phyloP scores from a whole-genome alignment of 2,329 filamentous ascomycete species.

The Aureobasidium melanogenum region DNA sequence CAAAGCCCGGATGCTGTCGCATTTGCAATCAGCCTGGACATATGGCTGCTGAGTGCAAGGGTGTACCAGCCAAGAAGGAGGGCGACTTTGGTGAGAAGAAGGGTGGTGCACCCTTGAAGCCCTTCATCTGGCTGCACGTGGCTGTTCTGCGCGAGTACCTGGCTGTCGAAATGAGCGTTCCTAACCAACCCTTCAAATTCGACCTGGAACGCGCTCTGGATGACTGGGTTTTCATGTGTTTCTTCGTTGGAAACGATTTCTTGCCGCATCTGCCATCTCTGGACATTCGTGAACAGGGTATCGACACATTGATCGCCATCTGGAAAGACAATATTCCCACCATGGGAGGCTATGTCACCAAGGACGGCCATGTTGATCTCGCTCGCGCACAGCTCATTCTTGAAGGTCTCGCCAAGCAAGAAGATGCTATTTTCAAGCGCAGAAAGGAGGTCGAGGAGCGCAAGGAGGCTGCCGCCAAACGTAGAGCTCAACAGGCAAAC shows the following conservation, averaged over 20 bases:
- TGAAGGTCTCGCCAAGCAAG: conserved; percentile 79
- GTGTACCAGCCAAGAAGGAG: conserved; percentile 66
- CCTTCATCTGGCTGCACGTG: conserved; percentile 97
- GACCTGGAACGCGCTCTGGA: conserved; percentile 91
- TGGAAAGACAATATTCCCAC: conserved; percentile 86
- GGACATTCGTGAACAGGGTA: conserved; percentile 94
- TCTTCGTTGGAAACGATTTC: conserved; percentile 98
- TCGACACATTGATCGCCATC: conserved; percentile 91
- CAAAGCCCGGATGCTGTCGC: conserved; percentile 71
- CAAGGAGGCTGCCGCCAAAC: conserved; percentile 69
- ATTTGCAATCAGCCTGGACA: conserved; percentile 91
- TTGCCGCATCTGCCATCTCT: conserved; percentile 93
- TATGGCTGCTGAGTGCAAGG: conserved; percentile 75
- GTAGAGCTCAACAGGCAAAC: conserved; percentile 52
- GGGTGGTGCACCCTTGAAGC: conserved; percentile 62
- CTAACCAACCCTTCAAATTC: conserved; percentile 75
- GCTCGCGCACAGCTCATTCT: conserved; percentile 80
- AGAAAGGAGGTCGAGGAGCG: conserved; percentile 80
- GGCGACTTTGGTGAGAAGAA: conserved; percentile 71
- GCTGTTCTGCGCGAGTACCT: conserved; percentile 87
- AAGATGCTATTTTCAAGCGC: conserved; percentile 85
- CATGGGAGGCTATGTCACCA: conserved; percentile 95
- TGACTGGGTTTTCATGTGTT: conserved; percentile 99
- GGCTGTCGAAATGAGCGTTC: conserved; percentile 77
- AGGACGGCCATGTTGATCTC: conserved; percentile 86